A percentile compares a stretch with the other conserved stretches of the same genome.
Conservation (phyloP, 805 yeast species). For the Candida pseudoglaebosa region DNA sequence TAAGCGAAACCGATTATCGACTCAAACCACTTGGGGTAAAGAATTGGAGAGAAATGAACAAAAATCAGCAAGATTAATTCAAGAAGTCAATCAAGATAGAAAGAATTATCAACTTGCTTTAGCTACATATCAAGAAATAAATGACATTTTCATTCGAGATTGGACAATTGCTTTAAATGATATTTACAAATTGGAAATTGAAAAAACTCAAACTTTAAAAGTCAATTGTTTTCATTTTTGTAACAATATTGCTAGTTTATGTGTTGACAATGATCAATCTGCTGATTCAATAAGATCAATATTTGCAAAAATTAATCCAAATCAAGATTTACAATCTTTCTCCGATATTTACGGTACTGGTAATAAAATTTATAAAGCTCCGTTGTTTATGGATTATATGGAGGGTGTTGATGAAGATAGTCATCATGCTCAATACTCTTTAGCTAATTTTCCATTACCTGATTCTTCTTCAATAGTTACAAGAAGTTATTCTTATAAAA, state of each 20-base stretch:
- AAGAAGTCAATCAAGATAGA: slow-evolving; percentile 37
- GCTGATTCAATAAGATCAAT: slow-evolving; percentile 66
- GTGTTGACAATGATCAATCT: slow-evolving; percentile 74
- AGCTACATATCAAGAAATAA: slow-evolving; percentile 49
- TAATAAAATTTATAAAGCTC: slow-evolving; percentile 51
- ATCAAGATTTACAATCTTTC: slow-evolving; percentile 53
- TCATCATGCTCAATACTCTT: slow-evolving; percentile 14
- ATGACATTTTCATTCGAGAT: slow-evolving; percentile 64
- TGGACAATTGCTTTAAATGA: slow-evolving; percentile 65
- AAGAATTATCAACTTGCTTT: slow-evolving; percentile 57
- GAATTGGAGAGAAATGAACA: slow-evolving; percentile 61
- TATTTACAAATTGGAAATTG: slow-evolving; percentile 66
- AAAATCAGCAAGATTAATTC: slow-evolving; percentile 49
- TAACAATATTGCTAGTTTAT: slow-evolving; percentile 66
- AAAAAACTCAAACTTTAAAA: slow-evolving; percentile 65
- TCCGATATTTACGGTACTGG: slow-evolving; percentile 62
- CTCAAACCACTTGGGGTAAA: slow-evolving; percentile 66
- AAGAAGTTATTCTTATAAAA: slow-evolving; percentile 19
- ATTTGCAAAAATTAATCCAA: slow-evolving; percentile 65
- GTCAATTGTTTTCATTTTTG: slow-evolving; percentile 75
- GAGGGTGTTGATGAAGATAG: slow-evolving; percentile 29
- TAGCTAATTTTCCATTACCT: slow-evolving; percentile 31
- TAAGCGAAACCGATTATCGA: slow-evolving; percentile 56
- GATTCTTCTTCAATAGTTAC: slow-evolving; percentile 25
- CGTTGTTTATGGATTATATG: slow-evolving; percentile 59